These are phyloP conservation scores for Kwoniella sp. DNA, from an alignment of 768 basidiomycete genomes.

Conservation along the genomic window DNA sequence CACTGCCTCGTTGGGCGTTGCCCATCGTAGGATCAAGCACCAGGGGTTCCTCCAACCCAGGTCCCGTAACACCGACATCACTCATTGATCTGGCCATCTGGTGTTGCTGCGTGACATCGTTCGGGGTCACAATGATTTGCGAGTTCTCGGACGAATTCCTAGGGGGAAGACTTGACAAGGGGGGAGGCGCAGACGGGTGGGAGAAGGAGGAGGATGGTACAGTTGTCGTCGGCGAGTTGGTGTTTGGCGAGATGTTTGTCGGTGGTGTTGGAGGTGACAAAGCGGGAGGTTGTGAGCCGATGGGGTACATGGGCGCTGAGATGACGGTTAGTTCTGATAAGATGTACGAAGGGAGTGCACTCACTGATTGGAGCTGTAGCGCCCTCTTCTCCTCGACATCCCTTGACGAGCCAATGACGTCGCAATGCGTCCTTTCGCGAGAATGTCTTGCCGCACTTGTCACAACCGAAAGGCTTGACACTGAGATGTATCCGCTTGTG, in stretches of 20 bases:
- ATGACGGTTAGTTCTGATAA: too few species aligned
- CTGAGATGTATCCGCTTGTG: constrained; percentile 50
- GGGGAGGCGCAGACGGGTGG: constrained; percentile 30
- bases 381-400: constrained; percentile 45
- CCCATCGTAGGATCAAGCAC: constrained; percentile 20
- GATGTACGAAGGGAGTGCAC: constrained; percentile 4
- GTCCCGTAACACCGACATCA: constrained; percentile 5
- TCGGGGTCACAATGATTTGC: constrained; percentile 37
- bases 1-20: constrained; percentile 2
- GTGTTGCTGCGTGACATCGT: constrained; percentile 20
- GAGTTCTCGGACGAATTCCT: constrained; percentile 27
- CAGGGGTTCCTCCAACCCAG: constrained; percentile 25
- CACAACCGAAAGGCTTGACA: constrained; percentile 50
- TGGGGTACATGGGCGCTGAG: constrained; percentile 35
- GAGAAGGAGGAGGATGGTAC: constrained; percentile 19
- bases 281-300: constrained; percentile 24
- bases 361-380: constrained; percentile 42
- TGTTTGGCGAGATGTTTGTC: constrained; percentile 8
- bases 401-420: constrained; percentile 51
- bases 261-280: constrained; percentile 37
- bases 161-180: constrained; percentile 21
- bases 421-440: constrained; percentile 50
- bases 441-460: constrained; percentile 51
- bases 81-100: constrained; percentile 9
- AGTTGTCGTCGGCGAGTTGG: neutral